Evolutionary conservation across 441 rosid species (phyloP).

Genomic region (Geranium incanum): DNA sequence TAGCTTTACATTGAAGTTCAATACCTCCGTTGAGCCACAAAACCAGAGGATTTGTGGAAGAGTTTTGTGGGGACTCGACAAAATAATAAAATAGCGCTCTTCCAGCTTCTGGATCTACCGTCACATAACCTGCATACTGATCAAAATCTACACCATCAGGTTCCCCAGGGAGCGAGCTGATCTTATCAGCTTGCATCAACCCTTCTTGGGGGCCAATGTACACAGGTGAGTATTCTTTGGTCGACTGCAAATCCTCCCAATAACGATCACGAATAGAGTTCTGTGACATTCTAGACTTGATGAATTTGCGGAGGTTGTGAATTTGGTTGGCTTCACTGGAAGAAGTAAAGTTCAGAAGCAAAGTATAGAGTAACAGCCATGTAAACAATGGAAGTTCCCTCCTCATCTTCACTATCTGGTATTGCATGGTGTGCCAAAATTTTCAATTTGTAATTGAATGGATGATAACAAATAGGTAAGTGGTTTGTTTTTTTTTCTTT

Average conservation of each 20-base stretch:
- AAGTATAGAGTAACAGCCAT: background rate
- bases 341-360: background rate
- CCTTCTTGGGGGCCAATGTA: slow-evolving; percentile 21
- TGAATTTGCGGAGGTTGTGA: slow-evolving; percentile 10
- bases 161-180: slow-evolving; percentile 28
- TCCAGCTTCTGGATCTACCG: slow-evolving; percentile 25
- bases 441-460: background rate
- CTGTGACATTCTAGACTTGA: slow-evolving; percentile 11
- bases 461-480: background rate
- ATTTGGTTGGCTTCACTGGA: slow-evolving; percentile 18
- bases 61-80: slow-evolving; percentile 29
- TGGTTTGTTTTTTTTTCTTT: background rate
- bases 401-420: background rate
- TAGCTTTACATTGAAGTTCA: background rate
- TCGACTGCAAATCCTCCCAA: background rate
- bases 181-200: slow-evolving; percentile 26
- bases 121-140: slow-evolving; percentile 36
- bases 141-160: slow-evolving; percentile 27
- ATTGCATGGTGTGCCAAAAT: background rate
- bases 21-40: slow-evolving; percentile 37
- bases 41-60: slow-evolving; percentile 30
- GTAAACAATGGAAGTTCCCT: background rate
- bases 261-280: background rate
- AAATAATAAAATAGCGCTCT: slow-evolving; percentile 35
- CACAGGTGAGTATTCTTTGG: background rate